phyloP scores from a whole-genome alignment of 2,329 filamentous ascomycete genomes.

The Aspergillus sp. region DNA sequence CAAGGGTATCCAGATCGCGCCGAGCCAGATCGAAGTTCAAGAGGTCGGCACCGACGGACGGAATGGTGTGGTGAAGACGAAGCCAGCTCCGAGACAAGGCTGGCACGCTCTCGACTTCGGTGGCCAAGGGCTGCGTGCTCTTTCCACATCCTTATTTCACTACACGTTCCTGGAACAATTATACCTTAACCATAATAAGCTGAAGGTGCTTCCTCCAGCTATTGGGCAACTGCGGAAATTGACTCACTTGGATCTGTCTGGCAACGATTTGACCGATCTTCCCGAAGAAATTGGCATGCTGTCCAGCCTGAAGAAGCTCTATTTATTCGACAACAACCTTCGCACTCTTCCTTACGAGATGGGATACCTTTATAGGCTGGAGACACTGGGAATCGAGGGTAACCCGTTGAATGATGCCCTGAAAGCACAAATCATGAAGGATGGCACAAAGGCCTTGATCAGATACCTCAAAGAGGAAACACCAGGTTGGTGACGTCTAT shows the following conservation, averaged over 20 bases:
- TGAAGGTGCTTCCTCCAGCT: constrained; percentile 68
- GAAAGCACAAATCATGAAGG: constrained; percentile 77
- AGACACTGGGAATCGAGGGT: constrained; percentile 84
- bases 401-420: constrained; percentile 73
- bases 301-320: constrained; percentile 76
- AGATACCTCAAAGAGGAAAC: constrained; percentile 75
- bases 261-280: constrained; percentile 74
- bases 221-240: constrained; percentile 79
- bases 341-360: constrained; percentile 75
- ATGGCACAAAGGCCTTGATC: constrained; percentile 80
- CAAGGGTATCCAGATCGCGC: constrained; percentile 41
- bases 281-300: constrained; percentile 96
- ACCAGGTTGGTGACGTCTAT: constrained; percentile 56
- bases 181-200: constrained; percentile 88
- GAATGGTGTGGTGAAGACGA: constrained; percentile 59
- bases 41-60: constrained; percentile 50
- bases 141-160: constrained; percentile 71
- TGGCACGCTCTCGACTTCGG: constrained; percentile 94
- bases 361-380: constrained; percentile 79
- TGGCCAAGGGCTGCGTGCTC: constrained; percentile 83
- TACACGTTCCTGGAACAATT: constrained; percentile 88
- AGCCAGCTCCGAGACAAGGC: constrained; percentile 57
- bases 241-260: constrained; percentile 76
- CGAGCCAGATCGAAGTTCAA: constrained; percentile 44
- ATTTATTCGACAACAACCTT: constrained; percentile 87